Percentiles rank a stretch among this genome's conserved stretches.
These are phyloP conservation scores for Angomonas deanei DNA, from an alignment of 208 protist genomes.

Conservation along the genomic window DNA sequence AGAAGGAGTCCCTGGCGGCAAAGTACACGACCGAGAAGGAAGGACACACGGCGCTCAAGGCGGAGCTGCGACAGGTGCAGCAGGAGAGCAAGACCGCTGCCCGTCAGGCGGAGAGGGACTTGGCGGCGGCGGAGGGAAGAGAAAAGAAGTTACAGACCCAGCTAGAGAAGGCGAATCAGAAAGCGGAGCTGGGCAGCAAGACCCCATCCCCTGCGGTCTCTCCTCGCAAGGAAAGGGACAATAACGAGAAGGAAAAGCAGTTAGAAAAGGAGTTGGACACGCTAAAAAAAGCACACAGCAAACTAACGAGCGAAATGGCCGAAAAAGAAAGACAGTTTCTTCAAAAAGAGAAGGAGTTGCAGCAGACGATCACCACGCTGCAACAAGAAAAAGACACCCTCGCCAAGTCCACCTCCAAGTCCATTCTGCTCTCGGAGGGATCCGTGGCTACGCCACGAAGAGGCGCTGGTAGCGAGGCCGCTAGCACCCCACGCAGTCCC, in stretches of 20 bases:
- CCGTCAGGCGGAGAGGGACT: background rate
- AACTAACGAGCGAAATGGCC: no score
- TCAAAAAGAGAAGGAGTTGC: background rate
- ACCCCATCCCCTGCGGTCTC: background rate
- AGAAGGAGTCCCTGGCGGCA: background rate
- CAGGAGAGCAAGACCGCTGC: background rate
- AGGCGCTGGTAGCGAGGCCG: background rate
- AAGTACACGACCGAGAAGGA: background rate
- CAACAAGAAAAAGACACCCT: no score
- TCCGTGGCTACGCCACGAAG: no score
- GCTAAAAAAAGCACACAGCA: no score
- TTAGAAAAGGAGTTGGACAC: no score
- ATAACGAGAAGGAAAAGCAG: background rate
- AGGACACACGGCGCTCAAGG: background rate
- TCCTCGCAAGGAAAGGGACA: background rate
- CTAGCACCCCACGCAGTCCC: background rate
- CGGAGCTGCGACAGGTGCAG: background rate
- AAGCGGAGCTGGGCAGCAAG: background rate
- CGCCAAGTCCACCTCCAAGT: no score
- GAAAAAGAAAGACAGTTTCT: background rate
- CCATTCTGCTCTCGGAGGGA: no score
- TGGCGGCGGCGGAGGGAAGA: background rate
- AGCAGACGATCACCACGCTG: slow-evolving; percentile 3
- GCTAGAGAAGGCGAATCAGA: background rate
- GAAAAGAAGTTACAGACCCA: background rate